Base-by-base conservation (phyloP, 306 rosid genomes). In the Ochetophila trinervis region DNA sequence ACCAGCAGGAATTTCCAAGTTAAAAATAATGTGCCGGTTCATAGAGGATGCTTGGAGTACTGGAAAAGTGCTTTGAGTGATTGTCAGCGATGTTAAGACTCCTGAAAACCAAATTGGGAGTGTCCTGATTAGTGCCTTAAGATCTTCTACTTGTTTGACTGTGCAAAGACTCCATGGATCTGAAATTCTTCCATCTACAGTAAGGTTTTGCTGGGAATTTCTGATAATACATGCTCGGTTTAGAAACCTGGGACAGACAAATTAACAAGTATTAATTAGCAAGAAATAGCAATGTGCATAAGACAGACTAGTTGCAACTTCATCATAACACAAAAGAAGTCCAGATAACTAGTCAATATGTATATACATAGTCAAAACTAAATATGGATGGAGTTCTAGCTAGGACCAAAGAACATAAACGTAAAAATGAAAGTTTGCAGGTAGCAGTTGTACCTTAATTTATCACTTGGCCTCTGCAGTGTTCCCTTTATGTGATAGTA, bases 51-150 rank as follows among this genome's bases (percentile, higher is more conserved):
- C 65, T 34, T 64, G 77, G 24, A 72, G 17, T 42, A 53, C 13
- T 17, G 20, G 15, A 17, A 72, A 37, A 5, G 71, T 47, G 53
- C 4, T 6, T 53, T 47, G 66, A 18, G 37, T 55, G 24, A 49
- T 0, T 11, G 17, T 15, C 5, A 36, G 0, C 0, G 71, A 65
- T 67, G 76, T 53, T 4, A 76, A n/a, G 63, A 83, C 63, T 57
- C 84, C 73, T 0, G 87, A 73, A 34, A 84, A 73, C 80, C 87
- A 83, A 69, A 83, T 79, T 8, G 84, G 84, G 42, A 83, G 56
- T 53, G 76, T 68, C 74, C 73, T 67, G 5, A 83, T 21, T 66
- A 76, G 53, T 4, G 73, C 56, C 69, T 83, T 83, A 58, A 79
- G 71, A 37, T 79, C 80, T 50, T 83, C 87, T 32, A 76, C 74